Evolutionary conservation across 176 grass and related monocot species (phyloP), one percentile per base, ranked within the genome.

Genomic region (Zizania latifolia): DNA sequence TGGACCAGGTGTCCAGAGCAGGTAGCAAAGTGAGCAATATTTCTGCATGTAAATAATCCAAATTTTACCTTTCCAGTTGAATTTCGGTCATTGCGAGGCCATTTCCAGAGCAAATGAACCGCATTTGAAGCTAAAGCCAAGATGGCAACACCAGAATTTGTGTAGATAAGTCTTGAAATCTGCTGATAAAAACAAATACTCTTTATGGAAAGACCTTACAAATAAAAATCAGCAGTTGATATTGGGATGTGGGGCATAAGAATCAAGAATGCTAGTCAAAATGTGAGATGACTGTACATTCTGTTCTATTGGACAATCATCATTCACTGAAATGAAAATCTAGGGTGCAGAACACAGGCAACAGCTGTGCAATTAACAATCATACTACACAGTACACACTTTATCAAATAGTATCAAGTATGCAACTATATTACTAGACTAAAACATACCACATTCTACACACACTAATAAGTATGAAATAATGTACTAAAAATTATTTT

Each of bases 51-150:
- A 61, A 74, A 12, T 15, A 72, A 76, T 64, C 64, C 12, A 17
- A 23, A 69, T 26, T 72, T 80, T 51, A 99, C 96, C 91, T 99
- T 99, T 86, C 91, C 92, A 66, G 59, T 83, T 63, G 92, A 81
- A 83, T 97, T 87, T 0, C 92, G 76, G 28, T 99, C 96, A 88
- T 84, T 89, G 31, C 96, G 96, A 27, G 96, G 77, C 96, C 96
- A 99, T 82, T 99, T 99, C 96, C 96, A 99, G 3, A 99, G 96
- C 51, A 92, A 85, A 86, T 99, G 96, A 76, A 99, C 80, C 17
- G 96, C 92, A 67, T 89, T 99, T 73, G 92, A 90, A 71, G 92
- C 87, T 70, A 99, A 76, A 63, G 96, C 96, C 64, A 99, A 85
- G 61, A 99, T 91, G 56, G 96, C 92, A 67, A 92, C 77, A 73